These are phyloP conservation scores for Coniochaeta ligniaria DNA, from an alignment of 2,329 filamentous ascomycete genomes.

Conservation along the genomic window DNA sequence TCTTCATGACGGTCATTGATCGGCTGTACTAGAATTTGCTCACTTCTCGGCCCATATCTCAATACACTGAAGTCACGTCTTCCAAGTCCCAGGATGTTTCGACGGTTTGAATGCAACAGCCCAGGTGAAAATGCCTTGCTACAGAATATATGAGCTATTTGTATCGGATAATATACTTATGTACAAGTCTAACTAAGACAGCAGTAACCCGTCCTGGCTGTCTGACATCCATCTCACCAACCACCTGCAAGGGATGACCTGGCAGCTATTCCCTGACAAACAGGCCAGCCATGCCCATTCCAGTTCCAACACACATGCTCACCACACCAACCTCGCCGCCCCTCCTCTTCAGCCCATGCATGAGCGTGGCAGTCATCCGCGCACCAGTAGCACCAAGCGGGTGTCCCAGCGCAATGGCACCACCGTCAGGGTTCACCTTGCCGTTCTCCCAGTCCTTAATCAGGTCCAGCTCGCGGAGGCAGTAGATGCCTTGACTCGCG, in stretches of 20 bases:
- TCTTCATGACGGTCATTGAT: not conserved
- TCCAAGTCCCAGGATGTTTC: no score
- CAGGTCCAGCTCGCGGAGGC: conserved; percentile 62
- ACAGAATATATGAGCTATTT: no score
- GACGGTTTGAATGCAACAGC: no score
- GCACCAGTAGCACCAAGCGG: conserved; percentile 85
- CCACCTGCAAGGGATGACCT: no score
- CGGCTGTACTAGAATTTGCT: not conserved
- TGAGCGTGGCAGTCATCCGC: conserved; percentile 67
- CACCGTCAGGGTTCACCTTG: conserved; percentile 84
- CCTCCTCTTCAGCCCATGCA: conserved; percentile 59
- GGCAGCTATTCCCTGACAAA: conserved; percentile 15
- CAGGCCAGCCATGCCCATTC: conserved; percentile 56
- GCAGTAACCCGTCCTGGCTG: no score
- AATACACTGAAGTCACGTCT: no score
- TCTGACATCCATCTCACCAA: no score
- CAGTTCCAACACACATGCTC: conserved; percentile 82
- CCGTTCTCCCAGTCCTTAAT: conserved; percentile 49
- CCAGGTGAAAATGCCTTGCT: no score
- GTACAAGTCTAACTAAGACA: not conserved
- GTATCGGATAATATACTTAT: not conserved
- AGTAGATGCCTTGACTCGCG: conserved; percentile 62
- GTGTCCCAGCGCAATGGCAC: conserved; percentile 90
- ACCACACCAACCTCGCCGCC: conserved; percentile 75
- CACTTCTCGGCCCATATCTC: not conserved